Percentiles rank a stretch among this genome's conserved stretches.
Evolutionary conservation across 2,329 filamentous ascomycete genomes (phyloP).

Genomic region (Cylindrodendrum hubeiense): DNA sequence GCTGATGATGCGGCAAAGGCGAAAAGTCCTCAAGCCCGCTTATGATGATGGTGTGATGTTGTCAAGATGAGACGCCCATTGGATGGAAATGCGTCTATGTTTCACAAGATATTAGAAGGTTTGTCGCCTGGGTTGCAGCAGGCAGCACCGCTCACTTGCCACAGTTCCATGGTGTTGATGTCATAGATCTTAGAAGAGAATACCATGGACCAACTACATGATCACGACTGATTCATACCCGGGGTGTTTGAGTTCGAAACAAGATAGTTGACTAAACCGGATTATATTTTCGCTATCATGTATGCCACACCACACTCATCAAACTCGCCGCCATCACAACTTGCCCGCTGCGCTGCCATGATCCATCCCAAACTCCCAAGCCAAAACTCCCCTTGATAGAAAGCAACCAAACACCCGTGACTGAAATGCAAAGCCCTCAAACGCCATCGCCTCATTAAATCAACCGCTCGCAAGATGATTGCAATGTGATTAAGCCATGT

Average conservation of each 20-base stretch:
- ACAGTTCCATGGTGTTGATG: neutral
- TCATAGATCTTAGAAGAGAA: neutral
- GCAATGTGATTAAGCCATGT: conserved; percentile 1
- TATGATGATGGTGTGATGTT: neutral
- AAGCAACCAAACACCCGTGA: neutral
- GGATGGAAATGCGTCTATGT: neutral
- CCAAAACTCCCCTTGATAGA: neutral
- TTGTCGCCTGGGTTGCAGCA: neutral
- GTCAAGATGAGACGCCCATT: neutral
- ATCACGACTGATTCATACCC: neutral
- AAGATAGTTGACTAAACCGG: neutral
- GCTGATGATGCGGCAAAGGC: conserved; percentile 16
- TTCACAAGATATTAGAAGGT: neutral
- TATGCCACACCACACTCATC: neutral
- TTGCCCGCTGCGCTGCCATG: neutral
- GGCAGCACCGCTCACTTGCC: no score
- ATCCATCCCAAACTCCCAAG: neutral
- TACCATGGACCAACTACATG: neutral
- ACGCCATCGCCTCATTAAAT: neutral
- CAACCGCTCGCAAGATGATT: neutral
- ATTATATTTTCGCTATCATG: neutral
- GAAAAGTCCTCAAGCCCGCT: neutral
- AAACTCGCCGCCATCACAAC: neutral
- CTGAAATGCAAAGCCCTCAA: neutral
- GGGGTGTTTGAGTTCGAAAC: neutral